These are phyloP conservation scores for Calonectria crousiana DNA, from an alignment of 2,329 filamentous ascomycete genomes.

Conservation along the genomic window DNA sequence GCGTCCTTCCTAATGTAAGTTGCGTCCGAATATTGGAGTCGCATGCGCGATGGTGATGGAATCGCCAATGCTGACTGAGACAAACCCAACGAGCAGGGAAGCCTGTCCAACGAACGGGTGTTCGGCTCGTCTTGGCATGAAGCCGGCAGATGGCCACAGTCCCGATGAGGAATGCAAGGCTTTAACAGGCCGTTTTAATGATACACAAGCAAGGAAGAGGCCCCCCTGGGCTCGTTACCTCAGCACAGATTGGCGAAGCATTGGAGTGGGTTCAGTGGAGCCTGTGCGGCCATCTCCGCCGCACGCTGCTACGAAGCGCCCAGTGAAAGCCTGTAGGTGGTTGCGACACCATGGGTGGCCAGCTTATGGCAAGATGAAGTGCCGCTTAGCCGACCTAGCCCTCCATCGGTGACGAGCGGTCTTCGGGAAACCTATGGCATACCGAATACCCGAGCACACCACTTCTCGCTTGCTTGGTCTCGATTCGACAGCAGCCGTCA, in stretches of 20 bases:
- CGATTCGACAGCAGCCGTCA: background rate
- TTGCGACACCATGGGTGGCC: background rate
- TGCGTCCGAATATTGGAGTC: background rate
- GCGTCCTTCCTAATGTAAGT: background rate
- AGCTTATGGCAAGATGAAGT: background rate
- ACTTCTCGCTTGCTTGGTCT: background rate
- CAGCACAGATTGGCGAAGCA: constrained; percentile 1
- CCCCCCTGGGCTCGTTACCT: background rate
- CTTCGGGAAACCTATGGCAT: constrained; percentile 9
- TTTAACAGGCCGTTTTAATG: constrained; percentile 1
- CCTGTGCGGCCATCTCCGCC: background rate
- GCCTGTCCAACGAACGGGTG: background rate
- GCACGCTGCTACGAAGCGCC: background rate
- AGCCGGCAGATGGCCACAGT: background rate
- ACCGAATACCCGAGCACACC: constrained; percentile 17
- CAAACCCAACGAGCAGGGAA: background rate
- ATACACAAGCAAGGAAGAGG: background rate
- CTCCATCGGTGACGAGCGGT: constrained; percentile 10
- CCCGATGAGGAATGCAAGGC: background rate
- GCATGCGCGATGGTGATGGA: background rate
- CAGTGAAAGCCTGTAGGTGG: background rate
- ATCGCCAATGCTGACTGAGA: background rate
- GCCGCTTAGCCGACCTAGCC: constrained; percentile 16
- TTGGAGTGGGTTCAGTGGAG: background rate
- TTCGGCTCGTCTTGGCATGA: background rate